Evolutionary conservation across 2,329 filamentous ascomycete genomes (phyloP), one percentile per base, ranked within the genome.

Genomic region (Monilinia fructicola): DNA sequence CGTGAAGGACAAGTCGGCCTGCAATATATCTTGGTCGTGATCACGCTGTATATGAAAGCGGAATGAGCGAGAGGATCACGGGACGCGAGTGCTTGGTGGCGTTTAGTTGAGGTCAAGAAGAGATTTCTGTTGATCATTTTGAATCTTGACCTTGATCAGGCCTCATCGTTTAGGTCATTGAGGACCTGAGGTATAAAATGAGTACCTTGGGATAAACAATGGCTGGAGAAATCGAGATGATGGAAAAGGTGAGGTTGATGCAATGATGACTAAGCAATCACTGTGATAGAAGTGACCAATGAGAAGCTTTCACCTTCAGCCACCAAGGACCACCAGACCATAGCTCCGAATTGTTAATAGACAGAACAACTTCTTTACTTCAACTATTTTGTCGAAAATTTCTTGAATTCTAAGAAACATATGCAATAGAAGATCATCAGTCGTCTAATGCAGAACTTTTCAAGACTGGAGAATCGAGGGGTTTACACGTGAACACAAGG

Each of bases 1-100:
- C 87, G 81, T 2, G 85, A 84, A 21, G 83, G 82, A 74, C 87
- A 89, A 26, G 81, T 85, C 1, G 86, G 85, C 1, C 86, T 81
- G 74, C 87, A 89, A 76, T 86, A 89, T 56, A 83, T 81, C 31
- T 75, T 77, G 4, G 82, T 83, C 4, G 80, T 80, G 64, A 76
- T 78, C 35, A 84, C 82, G n/a, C 77, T 76, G 74, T 84, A 84
- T 60, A 84, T 75, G 74, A 84, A 85, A 21, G 76, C 72, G 3
- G 71, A 75, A 65, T 79, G 74, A 2, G 79, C 77, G 26, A 72
- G 69, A 44, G 78, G 73, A 67, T 80, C 76, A 56, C 80, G 79
- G 26, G 67, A 64, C 50, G 67, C 55, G 9, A 76, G 67, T n/a
- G 73, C 74, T 60, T 50, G 58, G n/a, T 60, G n/a, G 12, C 58